A percentile compares a stretch with the other conserved stretches of the same genome.
phyloP scores from a whole-genome alignment of 352 stramenopile species.

The Thraustotheca clavata region DNA sequence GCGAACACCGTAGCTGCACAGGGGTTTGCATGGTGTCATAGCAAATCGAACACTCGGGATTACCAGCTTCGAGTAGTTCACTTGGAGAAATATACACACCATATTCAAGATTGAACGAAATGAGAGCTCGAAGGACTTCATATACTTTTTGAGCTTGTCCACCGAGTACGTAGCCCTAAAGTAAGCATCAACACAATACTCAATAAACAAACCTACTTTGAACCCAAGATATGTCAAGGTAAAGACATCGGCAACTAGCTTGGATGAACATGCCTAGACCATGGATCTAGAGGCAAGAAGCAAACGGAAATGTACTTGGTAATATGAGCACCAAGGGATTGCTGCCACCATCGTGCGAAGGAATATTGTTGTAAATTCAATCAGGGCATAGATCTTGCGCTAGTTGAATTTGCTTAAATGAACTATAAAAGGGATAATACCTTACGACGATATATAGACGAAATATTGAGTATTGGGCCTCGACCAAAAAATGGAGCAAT shows the following conservation, averaged over 20 bases:
- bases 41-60: slow-evolving; percentile 71
- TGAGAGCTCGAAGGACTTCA: slow-evolving; percentile 32
- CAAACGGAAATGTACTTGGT: slow-evolving; percentile 28
- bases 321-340: slow-evolving; percentile 71
- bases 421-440: slow-evolving; percentile 23
- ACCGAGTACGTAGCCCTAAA: neutral
- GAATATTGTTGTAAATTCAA: slow-evolving; percentile 68
- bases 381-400: slow-evolving; percentile 67
- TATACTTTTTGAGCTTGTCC: neutral
- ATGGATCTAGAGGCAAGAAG: neutral
- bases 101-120: slow-evolving; percentile 57
- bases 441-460: slow-evolving; percentile 64
- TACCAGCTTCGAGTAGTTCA: slow-evolving; percentile 49
- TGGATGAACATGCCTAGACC: slow-evolving; percentile 43
- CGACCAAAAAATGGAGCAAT: slow-evolving; percentile 22
- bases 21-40: slow-evolving; percentile 64
- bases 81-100: slow-evolving; percentile 52
- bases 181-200: slow-evolving; percentile 22
- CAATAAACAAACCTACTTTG: slow-evolving; percentile 43
- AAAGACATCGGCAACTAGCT: slow-evolving; percentile 65
- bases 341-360: slow-evolving; percentile 44
- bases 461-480: slow-evolving; percentile 1
- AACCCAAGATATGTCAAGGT: slow-evolving; percentile 57
- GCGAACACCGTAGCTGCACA: slow-evolving; percentile 63
- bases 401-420: slow-evolving; percentile 18